These are phyloP conservation scores for Grosmannia clavigera DNA, from an alignment of 2,329 filamentous ascomycete genomes.

Conservation along the genomic window DNA sequence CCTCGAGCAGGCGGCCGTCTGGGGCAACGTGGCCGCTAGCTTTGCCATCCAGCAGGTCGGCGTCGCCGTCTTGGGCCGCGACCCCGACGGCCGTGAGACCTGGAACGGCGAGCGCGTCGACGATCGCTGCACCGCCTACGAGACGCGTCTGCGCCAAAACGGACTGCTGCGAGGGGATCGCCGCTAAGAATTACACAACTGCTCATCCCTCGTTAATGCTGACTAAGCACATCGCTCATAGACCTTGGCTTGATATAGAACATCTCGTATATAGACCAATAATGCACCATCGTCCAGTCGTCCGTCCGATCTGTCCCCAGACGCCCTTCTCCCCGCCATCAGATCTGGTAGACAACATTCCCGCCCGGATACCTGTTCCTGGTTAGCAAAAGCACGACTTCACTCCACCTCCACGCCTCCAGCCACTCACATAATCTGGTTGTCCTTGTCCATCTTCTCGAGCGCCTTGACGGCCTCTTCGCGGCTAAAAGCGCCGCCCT, in stretches of 20 bases:
- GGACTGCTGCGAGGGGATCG: background rate
- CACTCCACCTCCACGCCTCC: background rate
- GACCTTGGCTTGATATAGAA: background rate
- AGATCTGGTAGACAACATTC: constrained; percentile 60
- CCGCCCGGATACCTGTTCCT: constrained; percentile 42
- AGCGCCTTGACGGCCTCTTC: constrained; percentile 68
- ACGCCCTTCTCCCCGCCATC: background rate
- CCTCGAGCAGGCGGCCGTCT: constrained; percentile 60
- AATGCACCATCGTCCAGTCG: too few species aligned
- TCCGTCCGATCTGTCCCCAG: too few species aligned
- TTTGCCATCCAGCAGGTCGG: constrained; percentile 94
- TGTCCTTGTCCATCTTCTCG: constrained; percentile 65
- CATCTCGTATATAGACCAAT: background rate
- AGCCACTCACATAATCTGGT: constrained; percentile 77
- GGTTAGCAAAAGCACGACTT: background rate
- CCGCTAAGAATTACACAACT: too few species aligned
- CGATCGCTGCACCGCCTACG: constrained; percentile 39
- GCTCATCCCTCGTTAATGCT: too few species aligned
- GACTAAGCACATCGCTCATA: background rate
- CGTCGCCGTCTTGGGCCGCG: constrained; percentile 47
- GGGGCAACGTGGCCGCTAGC: constrained; percentile 73
- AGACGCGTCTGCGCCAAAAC: constrained; percentile 21
- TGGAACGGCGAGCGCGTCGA: constrained; percentile 49
- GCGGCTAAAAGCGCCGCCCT: constrained; percentile 48
- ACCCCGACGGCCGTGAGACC: constrained; percentile 35